Base-by-base conservation (phyloP, 2,329 filamentous ascomycete species). In the Trichoderma sp. region DNA sequence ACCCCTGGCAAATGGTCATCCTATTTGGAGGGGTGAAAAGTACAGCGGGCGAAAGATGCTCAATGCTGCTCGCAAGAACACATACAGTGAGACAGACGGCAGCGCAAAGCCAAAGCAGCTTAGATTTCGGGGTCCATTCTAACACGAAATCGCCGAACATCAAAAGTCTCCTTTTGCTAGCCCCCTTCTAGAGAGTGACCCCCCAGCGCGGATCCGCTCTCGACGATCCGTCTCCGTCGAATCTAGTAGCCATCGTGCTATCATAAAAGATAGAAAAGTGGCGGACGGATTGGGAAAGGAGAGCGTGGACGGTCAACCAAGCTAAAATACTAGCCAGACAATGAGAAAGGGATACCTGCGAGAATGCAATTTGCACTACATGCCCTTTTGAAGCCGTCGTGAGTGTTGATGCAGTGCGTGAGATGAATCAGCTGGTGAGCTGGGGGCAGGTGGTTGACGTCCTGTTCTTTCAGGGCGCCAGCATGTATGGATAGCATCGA, bases 121-220 rank as follows among this genome's bases (percentile, higher is more conserved):
- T 71, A 62, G 68, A 71, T 71, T 50, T 72, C 69, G 69, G 69
- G 69, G 59, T 72, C 60, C 69, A 72, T 64, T 71, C 27, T 4
- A 41, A 9, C 69, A n/a, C 21, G 24, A 29, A 64, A 29, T 72
- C 69, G 69, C 69, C 69, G 69, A 72, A 64, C 60, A 63, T 8
- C 21, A 21, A 8, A 29, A 64, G 68, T 24, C 68, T 63, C 41
- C 56, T 50, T 35, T 62, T 63, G 68, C 59, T 53, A 53, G 59
- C 18, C 59, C 59, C 53, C n/a, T 29, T 41, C 69, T 21, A 29
- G 35, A 53, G 18, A 60, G 16, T 41, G 21, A 33, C n/a, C 3
- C 27, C 29, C n/a, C 24, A 1, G 41, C 41, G 69, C 69, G 69
- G 59, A 53, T 72, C 69, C 69, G 69, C 59, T 62, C 45, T 33